Percentiles rank a stretch among this genome's conserved stretches.
Conservation (phyloP, 495 filamentous ascomycete species). For the Xylaria nigripes region DNA sequence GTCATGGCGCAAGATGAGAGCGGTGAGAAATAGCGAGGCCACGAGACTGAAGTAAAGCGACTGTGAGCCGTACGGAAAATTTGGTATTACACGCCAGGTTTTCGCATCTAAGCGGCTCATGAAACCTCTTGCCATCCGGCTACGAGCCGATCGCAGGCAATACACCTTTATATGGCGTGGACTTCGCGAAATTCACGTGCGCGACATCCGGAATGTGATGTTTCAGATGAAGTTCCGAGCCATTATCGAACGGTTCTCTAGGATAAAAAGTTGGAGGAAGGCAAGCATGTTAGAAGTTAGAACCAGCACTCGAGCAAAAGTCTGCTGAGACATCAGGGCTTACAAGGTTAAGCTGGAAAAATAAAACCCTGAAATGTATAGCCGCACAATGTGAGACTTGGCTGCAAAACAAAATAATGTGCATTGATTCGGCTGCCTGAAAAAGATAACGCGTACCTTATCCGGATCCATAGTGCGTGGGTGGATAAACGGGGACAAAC, state of each 20-base stretch:
- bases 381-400: not conserved
- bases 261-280: not conserved
- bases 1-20: not conserved
- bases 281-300: not conserved
- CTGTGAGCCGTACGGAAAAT: not conserved
- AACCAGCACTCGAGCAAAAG: not conserved
- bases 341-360: not conserved
- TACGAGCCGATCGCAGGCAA: not conserved
- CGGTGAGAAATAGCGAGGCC: constrained; percentile 1
- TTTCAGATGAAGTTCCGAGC: not conserved
- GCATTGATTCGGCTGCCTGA: not conserved
- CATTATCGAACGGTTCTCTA: not conserved
- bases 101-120: constrained; percentile 1
- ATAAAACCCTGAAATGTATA: not conserved
- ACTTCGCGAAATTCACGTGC: not conserved
- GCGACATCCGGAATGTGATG: not conserved
- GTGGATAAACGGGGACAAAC: no score
- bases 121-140: not conserved
- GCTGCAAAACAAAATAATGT: not conserved
- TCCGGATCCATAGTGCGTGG: not conserved
- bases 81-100: not conserved
- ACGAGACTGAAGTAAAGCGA: not conserved
- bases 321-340: not conserved
- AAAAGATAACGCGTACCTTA: not conserved
- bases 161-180: not conserved